Conservation (phyloP, 163 green algal species). For the Volvox carteri region DNA sequence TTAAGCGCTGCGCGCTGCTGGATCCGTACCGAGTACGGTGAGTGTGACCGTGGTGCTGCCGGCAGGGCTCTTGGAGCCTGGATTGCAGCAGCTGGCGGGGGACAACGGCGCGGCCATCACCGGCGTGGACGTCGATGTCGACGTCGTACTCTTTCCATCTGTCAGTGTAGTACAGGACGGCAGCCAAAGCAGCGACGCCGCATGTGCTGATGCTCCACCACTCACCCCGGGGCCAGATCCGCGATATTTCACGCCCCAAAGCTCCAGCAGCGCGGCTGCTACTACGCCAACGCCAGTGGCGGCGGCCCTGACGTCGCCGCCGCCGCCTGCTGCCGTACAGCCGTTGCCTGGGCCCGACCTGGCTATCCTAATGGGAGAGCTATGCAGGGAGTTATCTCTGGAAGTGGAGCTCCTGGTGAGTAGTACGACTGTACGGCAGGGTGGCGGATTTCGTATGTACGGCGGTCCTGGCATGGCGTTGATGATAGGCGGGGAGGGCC, state of each 20-base stretch:
- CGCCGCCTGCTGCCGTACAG: not conserved
- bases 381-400: not conserved
- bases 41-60: too few relatives aligned
- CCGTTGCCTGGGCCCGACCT: slow-evolving; percentile 7
- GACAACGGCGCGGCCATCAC: too few relatives aligned
- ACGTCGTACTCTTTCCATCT: not conserved
- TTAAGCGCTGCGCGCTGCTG: too few relatives aligned
- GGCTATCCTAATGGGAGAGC: slow-evolving; percentile 22
- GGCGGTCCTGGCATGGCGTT: too few relatives aligned
- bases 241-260: not conserved
- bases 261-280: not conserved
- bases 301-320: not conserved
- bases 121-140: too few relatives aligned
- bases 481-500: too few relatives aligned
- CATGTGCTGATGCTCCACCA: too few relatives aligned
- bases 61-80: too few relatives aligned
- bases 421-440: not conserved
- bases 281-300: not conserved
- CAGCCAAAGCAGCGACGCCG: not conserved
- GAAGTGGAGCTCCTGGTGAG: slow-evolving; percentile 50
- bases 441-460: not conserved
- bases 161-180: not conserved
- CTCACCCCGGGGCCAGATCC: not conserved
- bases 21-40: too few relatives aligned
- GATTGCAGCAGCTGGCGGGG: too few relatives aligned